Base-by-base conservation (phyloP, 805 yeast species). In the Saccharomycopsis selenospora region DNA sequence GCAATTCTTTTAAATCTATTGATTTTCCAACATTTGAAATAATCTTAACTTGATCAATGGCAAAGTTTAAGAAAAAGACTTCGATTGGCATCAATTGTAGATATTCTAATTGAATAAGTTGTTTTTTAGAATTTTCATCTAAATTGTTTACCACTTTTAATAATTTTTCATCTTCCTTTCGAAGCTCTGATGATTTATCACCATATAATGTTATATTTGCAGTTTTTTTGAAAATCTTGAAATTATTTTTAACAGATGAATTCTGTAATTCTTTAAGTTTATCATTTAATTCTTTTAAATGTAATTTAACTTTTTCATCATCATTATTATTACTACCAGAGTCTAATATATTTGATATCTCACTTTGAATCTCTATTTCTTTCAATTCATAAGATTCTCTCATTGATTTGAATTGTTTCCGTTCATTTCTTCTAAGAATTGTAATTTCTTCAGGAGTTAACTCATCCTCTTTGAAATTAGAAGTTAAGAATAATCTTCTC, bases 21-120 rank as follows among this genome's bases (percentile, higher is more conserved):
- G 30, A 17, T 38, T 53, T 30, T 13, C 51, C 55, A n/a, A 57
- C 55, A 1, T 57, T 46, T 24, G 47, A 14, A 1, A 79, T 62
- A 7, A 18, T 18, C 11, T 64, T 66, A 5, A 80, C 59, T 2
- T 71, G 72, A 24, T 78, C 77, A 6, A 84, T 60, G 7, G 76
- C 85, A 62, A 74, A 71, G 23, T 73, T 62, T 8, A 91, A 68
- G 59, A 87, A 93, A 43, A 89, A 69, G 0, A 79, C 80, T 61
- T 91, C 99, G 11, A 72, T 76, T 0, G 88, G 82, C 69, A 82
- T 80, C 38, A 91, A 66, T 61, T 90, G 90, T 42, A 89, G 62
- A 55, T 66, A 56, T 56, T 71, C 76, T 23, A 62, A 57, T 20
- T 63, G 60, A 3, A 53, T 48, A 24, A 69, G 53, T 8, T 48